Conservation (phyloP, 176 grass and related monocot genomes). For the barley (Hordeum vulgare) region MorexV3_pseudomolecules_assembly NC_058522.1:578585945-578586444, state of each 20-base stretch:
- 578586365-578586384: slow-evolving; percentile 49
- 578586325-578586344: slow-evolving; percentile 56
- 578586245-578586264: slow-evolving; percentile 54
- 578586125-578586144: slow-evolving; percentile 73
- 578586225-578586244: slow-evolving; percentile 64
- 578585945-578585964: not conserved
- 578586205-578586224: slow-evolving; percentile 67
- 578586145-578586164: slow-evolving; percentile 84
- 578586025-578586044: not conserved
- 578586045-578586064: not conserved
- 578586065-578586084: not conserved
- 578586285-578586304: slow-evolving; percentile 52
- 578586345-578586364: slow-evolving; percentile 47
- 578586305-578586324: slow-evolving; percentile 46
- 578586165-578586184: slow-evolving; percentile 53
- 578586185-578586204: slow-evolving; percentile 45
- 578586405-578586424: slow-evolving; percentile 71
- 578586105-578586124: slow-evolving; percentile 44
- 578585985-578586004: not conserved
- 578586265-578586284: slow-evolving; percentile 38
- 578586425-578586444: slow-evolving; percentile 86
- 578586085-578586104: slow-evolving; percentile 1
- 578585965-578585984: not conserved
- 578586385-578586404: slow-evolving; percentile 70
- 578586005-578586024: not conserved